Evolutionary conservation across 1,284 basidiomycete species (phyloP).

Genomic region (Kalmanozyma brasiliensis): DNA sequence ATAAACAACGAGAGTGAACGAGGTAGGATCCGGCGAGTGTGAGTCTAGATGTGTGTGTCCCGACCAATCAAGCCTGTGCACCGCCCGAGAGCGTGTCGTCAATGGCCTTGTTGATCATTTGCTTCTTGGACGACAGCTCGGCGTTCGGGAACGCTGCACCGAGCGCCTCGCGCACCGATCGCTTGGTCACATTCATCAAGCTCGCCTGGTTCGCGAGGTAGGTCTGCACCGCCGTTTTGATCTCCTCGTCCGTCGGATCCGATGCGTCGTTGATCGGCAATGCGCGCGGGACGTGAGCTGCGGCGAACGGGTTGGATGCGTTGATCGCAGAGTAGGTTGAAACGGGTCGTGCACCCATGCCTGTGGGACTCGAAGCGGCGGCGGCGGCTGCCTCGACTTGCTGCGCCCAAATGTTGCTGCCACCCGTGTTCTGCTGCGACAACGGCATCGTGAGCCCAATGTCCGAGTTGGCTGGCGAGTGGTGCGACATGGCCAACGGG

Average conservation of each 20-base stretch:
- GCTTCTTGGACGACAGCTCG: constrained; percentile 52
- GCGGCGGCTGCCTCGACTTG: constrained; percentile 1
- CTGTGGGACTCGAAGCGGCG: neutral
- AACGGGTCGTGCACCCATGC: constrained; percentile 17
- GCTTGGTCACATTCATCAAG: constrained; percentile 65
- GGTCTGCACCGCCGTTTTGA: constrained; percentile 53
- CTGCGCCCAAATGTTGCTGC: constrained; percentile 44
- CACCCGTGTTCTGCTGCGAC: constrained; percentile 50
- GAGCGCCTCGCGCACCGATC: constrained; percentile 62
- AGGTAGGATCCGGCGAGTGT: too few species aligned
- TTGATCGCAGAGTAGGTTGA: constrained; percentile 46
- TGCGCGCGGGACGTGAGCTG: constrained; percentile 14
- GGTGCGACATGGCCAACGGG: constrained; percentile 16
- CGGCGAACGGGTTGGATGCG: constrained; percentile 49
- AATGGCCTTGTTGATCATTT: constrained; percentile 63
- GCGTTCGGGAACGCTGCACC: constrained; percentile 65
- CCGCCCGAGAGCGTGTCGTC: constrained; percentile 63
- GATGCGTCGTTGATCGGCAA: constrained; percentile 43
- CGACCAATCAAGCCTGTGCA: constrained; percentile 30
- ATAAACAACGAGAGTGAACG: constrained; percentile 1
- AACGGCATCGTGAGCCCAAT: constrained; percentile 49
- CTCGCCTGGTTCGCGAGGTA: constrained; percentile 65
- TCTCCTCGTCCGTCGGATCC: constrained; percentile 60
- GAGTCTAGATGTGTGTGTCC: neutral
- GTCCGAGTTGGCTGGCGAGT: constrained; percentile 33